Percentiles rank a stretch among this genome's conserved stretches.
These are phyloP conservation scores for Rutstroemia sp. DNA, from an alignment of 2,329 filamentous ascomycete genomes.

Conservation along the genomic window DNA sequence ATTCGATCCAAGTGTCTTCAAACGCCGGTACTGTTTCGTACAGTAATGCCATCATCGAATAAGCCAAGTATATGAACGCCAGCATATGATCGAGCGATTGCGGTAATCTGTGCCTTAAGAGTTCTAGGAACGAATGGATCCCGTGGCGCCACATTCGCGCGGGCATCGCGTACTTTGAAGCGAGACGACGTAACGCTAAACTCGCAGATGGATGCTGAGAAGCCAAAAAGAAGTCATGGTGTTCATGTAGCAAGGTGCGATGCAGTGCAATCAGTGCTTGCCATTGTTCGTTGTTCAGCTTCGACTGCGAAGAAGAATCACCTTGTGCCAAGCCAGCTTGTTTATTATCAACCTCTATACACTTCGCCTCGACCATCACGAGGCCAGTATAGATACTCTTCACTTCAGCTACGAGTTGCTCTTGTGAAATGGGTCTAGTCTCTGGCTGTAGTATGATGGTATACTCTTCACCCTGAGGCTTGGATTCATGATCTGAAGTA, in stretches of 20 bases:
- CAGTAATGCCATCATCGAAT: slow-evolving; percentile 80
- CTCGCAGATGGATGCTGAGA: slow-evolving; percentile 78
- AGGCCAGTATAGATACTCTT: slow-evolving; percentile 67
- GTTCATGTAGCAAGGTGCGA: slow-evolving; percentile 70
- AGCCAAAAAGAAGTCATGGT: slow-evolving; percentile 81
- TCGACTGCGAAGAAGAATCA: slow-evolving; percentile 32
- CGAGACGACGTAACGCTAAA: slow-evolving; percentile 56
- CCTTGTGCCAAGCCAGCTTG: slow-evolving; percentile 47
- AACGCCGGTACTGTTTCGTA: slow-evolving; percentile 81
- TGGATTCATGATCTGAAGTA: not conserved
- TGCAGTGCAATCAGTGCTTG: slow-evolving; percentile 78
- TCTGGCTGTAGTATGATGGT: slow-evolving; percentile 42
- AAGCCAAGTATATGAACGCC: slow-evolving; percentile 80
- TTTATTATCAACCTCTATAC: slow-evolving; percentile 72
- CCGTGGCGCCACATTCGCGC: slow-evolving; percentile 90
- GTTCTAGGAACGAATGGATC: slow-evolving; percentile 77
- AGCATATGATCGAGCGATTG: slow-evolving; percentile 82
- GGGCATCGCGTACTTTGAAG: slow-evolving; percentile 83
- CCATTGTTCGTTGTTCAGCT: slow-evolving; percentile 65
- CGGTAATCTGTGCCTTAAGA: slow-evolving; percentile 68
- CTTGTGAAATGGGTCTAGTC: slow-evolving; percentile 35
- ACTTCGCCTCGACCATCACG: slow-evolving; percentile 80
- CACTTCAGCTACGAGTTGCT: slow-evolving; percentile 26
- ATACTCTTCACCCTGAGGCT: slow-evolving; percentile 52
- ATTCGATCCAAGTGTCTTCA: slow-evolving; percentile 81